These are phyloP conservation scores for Xylariales sp. DNA, from an alignment of 2,329 filamentous ascomycete genomes.

Conservation along the genomic window DNA sequence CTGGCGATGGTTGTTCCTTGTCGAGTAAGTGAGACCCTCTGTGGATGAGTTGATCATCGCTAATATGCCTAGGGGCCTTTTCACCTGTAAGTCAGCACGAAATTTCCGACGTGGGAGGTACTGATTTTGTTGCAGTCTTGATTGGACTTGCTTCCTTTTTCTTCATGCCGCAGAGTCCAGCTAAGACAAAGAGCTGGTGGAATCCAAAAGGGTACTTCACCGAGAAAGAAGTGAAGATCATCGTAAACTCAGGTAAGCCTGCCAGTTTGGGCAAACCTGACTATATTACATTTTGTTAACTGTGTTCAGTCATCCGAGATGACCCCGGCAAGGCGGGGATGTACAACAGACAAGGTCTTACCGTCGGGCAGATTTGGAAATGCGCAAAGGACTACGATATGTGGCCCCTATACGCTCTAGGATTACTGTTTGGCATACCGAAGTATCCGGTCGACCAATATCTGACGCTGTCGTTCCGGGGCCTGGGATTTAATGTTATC, in stretches of 20 bases:
- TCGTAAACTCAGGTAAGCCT: constrained; percentile 64
- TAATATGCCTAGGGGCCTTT: constrained; percentile 46
- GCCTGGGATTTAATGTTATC: constrained; percentile 55
- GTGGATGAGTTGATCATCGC: constrained; percentile 15
- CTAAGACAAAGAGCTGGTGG: constrained; percentile 69
- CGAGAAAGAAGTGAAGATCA: constrained; percentile 72
- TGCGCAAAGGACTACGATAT: constrained; percentile 64
- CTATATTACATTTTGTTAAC: constrained; percentile 27
- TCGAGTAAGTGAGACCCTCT: constrained; percentile 47
- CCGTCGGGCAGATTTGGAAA: constrained; percentile 57
- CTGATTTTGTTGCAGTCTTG: constrained; percentile 55
- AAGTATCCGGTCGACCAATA: constrained; percentile 55
- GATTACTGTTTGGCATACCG: constrained; percentile 58
- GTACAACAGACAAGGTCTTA: constrained; percentile 63
- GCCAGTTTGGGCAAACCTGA: background rate
- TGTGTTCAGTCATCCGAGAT: constrained; percentile 60
- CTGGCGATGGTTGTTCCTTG: constrained; percentile 67
- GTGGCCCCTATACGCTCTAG: constrained; percentile 55
- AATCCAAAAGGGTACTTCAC: constrained; percentile 70
- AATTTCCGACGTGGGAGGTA: constrained; percentile 46
- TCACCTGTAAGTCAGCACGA: constrained; percentile 48
- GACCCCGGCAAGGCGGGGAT: constrained; percentile 63
- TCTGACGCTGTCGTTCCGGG: constrained; percentile 44
- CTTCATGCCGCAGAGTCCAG: constrained; percentile 70
- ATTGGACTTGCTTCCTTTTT: constrained; percentile 66